Evolutionary conservation across 108 stramenopile species (phyloP).

Genomic region (Discostella pseudostelligera): DNA sequence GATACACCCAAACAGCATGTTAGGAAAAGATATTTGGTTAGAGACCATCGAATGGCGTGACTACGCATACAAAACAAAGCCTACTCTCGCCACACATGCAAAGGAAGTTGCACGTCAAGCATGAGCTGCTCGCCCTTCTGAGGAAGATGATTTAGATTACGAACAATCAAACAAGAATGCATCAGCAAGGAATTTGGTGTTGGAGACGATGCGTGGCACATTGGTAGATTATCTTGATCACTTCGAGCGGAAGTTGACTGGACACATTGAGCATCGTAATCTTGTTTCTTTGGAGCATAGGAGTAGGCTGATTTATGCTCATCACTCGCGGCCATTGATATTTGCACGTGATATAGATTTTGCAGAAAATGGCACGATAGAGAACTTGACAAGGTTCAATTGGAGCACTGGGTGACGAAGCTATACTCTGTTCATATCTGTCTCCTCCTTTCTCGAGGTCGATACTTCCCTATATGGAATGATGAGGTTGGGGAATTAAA

Average conservation of each 20-base stretch:
- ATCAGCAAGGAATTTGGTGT: background rate
- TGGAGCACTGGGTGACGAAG: slow-evolving; percentile 9
- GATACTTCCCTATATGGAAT: slow-evolving; percentile 16
- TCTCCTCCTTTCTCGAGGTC: background rate
- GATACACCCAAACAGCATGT: background rate
- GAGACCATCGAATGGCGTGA: slow-evolving; percentile 3
- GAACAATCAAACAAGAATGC: background rate
- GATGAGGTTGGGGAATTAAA: background rate
- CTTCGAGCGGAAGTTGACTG: background rate
- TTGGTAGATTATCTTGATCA: slow-evolving; percentile 5
- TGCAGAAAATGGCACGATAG: slow-evolving; percentile 11
- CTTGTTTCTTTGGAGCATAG: slow-evolving; percentile 1
- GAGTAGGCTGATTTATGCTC: background rate
- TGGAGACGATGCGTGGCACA: background rate
- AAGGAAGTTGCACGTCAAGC: slow-evolving; percentile 3
- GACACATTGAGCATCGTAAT: slow-evolving; percentile 3
- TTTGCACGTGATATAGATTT: slow-evolving; percentile 9
- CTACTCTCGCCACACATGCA: slow-evolving; percentile 1
- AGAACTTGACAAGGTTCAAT: slow-evolving; percentile 7
- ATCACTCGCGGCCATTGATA: slow-evolving; percentile 1
- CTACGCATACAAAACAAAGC: background rate
- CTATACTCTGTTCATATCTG: slow-evolving; percentile 8
- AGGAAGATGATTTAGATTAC: slow-evolving; percentile 2
- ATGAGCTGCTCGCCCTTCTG: background rate
- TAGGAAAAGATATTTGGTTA: slow-evolving; percentile 1